Conservation (phyloP, 441 rosid genomes). For the Iberis amara region DNA sequence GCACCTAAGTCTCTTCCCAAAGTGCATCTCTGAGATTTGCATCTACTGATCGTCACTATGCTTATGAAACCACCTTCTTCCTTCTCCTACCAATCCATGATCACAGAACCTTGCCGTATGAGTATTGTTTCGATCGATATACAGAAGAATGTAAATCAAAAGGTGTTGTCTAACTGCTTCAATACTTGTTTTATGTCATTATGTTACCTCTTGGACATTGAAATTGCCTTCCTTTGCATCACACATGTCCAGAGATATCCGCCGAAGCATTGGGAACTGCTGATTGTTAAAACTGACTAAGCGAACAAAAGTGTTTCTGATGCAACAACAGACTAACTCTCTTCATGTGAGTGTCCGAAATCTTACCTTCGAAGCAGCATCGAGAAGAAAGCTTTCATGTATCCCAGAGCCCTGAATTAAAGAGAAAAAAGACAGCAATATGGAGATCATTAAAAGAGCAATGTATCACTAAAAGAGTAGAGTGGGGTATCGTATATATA, state of each 20-base stretch:
- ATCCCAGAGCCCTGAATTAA: slow-evolving; percentile 58
- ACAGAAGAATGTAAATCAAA: not conserved
- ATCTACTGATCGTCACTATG: slow-evolving; percentile 54
- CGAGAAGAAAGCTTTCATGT: slow-evolving; percentile 46
- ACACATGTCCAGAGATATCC: slow-evolving; percentile 56
- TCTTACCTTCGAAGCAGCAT: slow-evolving; percentile 58
- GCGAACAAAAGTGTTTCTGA: not conserved
- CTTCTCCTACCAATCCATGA: slow-evolving; percentile 32
- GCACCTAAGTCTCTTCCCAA: slow-evolving; percentile 27
- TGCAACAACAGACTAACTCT: not conserved
- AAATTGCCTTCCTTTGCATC: slow-evolving; percentile 64
- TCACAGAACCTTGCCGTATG: no score
- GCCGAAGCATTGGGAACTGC: slow-evolving; percentile 71
- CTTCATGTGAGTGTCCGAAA: slow-evolving; percentile 3
- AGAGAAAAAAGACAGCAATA: not conserved
- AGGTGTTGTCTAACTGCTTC: not conserved
- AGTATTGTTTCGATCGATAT: no score
- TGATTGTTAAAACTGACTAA: slow-evolving; percentile 3
- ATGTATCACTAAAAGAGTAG: not conserved
- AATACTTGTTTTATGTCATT: not conserved
- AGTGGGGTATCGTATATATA: not conserved
- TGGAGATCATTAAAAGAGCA: not conserved
- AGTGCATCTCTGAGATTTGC: slow-evolving; percentile 38
- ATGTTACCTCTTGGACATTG: slow-evolving; percentile 59
- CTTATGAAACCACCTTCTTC: slow-evolving; percentile 36